Evolutionary conservation across 306 rosid species (phyloP).

Genomic region (Comarum palustre): DNA sequence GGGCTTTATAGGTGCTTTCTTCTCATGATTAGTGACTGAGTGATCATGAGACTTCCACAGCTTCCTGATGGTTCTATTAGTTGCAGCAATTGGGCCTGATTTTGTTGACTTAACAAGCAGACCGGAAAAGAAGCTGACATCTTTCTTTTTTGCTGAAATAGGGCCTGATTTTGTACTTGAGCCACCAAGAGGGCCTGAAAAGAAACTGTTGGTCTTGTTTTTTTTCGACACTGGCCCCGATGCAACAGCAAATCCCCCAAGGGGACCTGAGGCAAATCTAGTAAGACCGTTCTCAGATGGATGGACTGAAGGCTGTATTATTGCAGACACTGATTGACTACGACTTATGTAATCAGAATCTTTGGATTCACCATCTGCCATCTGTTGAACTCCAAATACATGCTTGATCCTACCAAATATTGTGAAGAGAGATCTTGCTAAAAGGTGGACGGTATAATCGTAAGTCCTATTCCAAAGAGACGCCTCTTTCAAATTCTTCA

Average conservation of each 20-base stretch:
- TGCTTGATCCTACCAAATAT: slow-evolving; percentile 65
- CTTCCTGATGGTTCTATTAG: slow-evolving; percentile 49
- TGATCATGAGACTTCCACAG: slow-evolving; percentile 47
- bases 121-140: slow-evolving; percentile 67
- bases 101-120: slow-evolving; percentile 58
- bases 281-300: slow-evolving; percentile 44
- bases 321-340: slow-evolving; percentile 69
- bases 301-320: slow-evolving; percentile 58
- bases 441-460: slow-evolving; percentile 60
- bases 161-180: slow-evolving; percentile 57
- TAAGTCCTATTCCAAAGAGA: slow-evolving; percentile 87
- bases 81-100: slow-evolving; percentile 52
- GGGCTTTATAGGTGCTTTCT: slow-evolving; percentile 48
- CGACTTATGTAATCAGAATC: slow-evolving; percentile 52
- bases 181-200: slow-evolving; percentile 70
- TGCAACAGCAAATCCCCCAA: slow-evolving; percentile 43
- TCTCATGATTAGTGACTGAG: slow-evolving; percentile 38
- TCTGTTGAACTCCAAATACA: slow-evolving; percentile 65
- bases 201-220: slow-evolving; percentile 42
- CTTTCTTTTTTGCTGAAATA: slow-evolving; percentile 41
- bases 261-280: slow-evolving; percentile 91
- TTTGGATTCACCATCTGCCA: slow-evolving; percentile 37
- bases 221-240: slow-evolving; percentile 39
- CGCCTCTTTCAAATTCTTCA: slow-evolving; percentile 59
- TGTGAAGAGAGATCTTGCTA: slow-evolving; percentile 79